A percentile compares a stretch with the other conserved stretches of the same genome.
Evolutionary conservation across 2,329 filamentous ascomycete genomes (phyloP).

Genomic region (Claviceps monticola): DNA sequence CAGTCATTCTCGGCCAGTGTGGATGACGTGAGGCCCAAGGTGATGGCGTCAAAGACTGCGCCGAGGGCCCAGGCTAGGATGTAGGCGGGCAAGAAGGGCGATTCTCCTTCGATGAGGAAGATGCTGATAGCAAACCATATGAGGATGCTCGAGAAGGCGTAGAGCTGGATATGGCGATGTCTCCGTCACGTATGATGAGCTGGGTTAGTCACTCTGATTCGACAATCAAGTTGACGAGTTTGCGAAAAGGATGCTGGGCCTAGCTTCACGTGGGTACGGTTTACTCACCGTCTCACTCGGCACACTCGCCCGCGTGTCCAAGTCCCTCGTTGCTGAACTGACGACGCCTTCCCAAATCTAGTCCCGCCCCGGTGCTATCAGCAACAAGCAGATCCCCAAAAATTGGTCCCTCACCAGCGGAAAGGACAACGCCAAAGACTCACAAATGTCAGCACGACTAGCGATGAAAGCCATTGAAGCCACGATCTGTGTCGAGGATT

Average conservation of each 20-base stretch:
- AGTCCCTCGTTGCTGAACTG: neutral
- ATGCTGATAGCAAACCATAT: conserved; percentile 6
- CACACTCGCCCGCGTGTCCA: neutral
- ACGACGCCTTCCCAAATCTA: conserved; percentile 2
- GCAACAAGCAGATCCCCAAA: too few relatives aligned
- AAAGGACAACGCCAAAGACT: neutral
- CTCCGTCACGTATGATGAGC: neutral
- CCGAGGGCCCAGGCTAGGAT: conserved; percentile 4
- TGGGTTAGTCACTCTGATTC: neutral
- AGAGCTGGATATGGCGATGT: neutral
- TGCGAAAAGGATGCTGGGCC: too few relatives aligned
- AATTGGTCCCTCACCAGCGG: too few relatives aligned
- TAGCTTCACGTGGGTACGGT: too few relatives aligned
- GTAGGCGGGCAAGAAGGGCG: conserved; percentile 7
- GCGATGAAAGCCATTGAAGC: neutral
- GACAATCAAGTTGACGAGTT: too few relatives aligned
- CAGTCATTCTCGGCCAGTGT: neutral
- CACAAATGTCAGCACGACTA: conserved; percentile 4
- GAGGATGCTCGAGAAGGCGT: conserved; percentile 4
- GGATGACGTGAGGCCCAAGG: neutral
- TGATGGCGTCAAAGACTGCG: conserved; percentile 2
- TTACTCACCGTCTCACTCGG: conserved; percentile 1
- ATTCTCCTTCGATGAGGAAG: conserved; percentile 4
- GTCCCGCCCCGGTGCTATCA: too few relatives aligned
- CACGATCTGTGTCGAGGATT: neutral